Evolutionary conservation across 2,329 filamentous ascomycete species (phyloP), one percentile per base, ranked within the genome.

Genomic region (Tolypocladium endophyticum): DNA sequence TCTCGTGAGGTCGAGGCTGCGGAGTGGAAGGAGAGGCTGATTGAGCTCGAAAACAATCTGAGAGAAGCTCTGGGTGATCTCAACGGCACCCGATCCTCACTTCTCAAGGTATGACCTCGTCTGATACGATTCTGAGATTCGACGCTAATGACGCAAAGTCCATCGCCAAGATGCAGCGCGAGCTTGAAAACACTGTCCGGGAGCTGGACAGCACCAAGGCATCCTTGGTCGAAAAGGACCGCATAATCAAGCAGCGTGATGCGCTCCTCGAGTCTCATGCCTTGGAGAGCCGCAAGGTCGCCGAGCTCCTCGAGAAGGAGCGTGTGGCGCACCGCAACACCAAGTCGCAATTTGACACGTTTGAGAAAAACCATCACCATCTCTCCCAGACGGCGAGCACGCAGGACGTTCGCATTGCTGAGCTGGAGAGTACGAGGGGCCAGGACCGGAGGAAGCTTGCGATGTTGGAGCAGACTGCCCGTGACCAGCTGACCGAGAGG

Each of bases 241-340:
- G 88, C 58, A 82, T 96, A 65, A 87, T 99, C 69, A 91, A 92
- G 68, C 90, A 93, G 71, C 90, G 93, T 18, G 94, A 97, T 70
- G 82, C 86, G 3, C 81, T 97, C 6, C 84, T 99, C 12, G 94
- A 99, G 73, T 90, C 87, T 33, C 90, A 94, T 68, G 90, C 88
- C 3, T 82, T 97, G 28, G 94, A 99, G 72, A 88, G 86, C 58
- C 86, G 90, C 61, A 92, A 92, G 67, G 79, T 97, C 14, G 86
- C 87, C 1, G 93, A 97, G 64, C 81, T 96, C 58, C 85, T 97
- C 18, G 93, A 97, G 57, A 95, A 95, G 68, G 94, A 99, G 74
- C 86, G 92, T 18, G 84, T 90, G 64, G 85, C 84, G 28, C 91
- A 95, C 66, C 88, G 91, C 63, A 89, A 90, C 67, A 94, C 96